A percentile compares a stretch with the other conserved stretches of the same genome.
These are phyloP conservation scores for Eustoma russellianum DNA, from an alignment of 257 asterid genomes.

Conservation along the genomic window DNA sequence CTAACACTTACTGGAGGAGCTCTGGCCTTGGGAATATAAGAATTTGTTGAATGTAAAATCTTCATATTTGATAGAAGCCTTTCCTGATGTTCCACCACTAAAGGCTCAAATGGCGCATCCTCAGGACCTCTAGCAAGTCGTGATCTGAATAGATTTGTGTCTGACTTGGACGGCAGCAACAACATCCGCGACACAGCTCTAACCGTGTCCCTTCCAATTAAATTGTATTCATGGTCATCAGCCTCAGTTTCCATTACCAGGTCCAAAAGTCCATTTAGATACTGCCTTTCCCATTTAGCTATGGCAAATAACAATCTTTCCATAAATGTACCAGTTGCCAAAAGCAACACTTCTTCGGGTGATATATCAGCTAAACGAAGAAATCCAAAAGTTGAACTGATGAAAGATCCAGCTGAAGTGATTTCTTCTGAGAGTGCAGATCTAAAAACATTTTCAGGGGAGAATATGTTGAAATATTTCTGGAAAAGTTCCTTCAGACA, in stretches of 20 bases:
- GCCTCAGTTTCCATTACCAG: conserved; percentile 46
- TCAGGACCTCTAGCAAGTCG: conserved; percentile 59
- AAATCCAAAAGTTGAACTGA: conserved; percentile 69
- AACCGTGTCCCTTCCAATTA: conserved; percentile 61
- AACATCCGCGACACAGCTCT: conserved; percentile 86
- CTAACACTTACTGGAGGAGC: conserved; percentile 82
- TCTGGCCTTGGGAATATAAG: conserved; percentile 87
- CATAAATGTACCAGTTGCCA: conserved; percentile 60
- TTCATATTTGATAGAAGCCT: conserved; percentile 60
- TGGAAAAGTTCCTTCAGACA: conserved; percentile 30
- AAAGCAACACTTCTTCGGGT: conserved; percentile 66
- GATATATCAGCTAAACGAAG: conserved; percentile 74
- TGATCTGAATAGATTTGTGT: conserved; percentile 33
- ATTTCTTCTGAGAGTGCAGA: conserved; percentile 38
- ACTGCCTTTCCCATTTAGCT: conserved; percentile 45
- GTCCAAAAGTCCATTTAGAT: conserved; percentile 48
- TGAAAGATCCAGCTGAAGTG: conserved; percentile 20
- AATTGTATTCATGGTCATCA: conserved; percentile 29
- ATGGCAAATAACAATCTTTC: conserved; percentile 69
- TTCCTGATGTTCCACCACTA: conserved; percentile 63
- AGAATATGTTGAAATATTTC: conserved; percentile 66
- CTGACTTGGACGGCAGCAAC: conserved; percentile 56
- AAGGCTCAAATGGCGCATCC: conserved; percentile 79
- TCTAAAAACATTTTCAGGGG: conserved; percentile 57
- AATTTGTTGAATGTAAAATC: conserved; percentile 73